Conservation (phyloP, 441 rosid genomes). For the Croton setiger region DNA sequence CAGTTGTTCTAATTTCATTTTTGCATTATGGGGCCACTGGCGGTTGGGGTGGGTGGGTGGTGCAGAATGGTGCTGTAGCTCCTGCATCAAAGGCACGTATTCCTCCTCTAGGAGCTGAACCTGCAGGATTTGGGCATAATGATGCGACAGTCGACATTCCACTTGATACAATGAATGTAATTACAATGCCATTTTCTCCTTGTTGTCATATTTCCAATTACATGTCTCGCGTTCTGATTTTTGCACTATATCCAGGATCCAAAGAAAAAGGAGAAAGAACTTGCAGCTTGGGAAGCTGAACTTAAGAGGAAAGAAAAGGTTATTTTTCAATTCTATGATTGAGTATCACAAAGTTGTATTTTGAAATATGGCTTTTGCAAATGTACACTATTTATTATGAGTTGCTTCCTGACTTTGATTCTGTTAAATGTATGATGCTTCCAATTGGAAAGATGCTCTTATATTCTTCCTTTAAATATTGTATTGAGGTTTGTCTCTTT, state of each 20-base stretch:
- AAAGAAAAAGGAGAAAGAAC: conserved; percentile 69
- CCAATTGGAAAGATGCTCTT: not conserved
- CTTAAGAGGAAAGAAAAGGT: conserved; percentile 88
- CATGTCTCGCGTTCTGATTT: conserved; percentile 5
- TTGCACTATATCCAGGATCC: conserved; percentile 48
- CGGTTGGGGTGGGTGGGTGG: not conserved
- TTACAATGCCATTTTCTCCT: conserved; percentile 4
- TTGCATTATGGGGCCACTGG: not conserved
- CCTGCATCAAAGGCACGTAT: conserved; percentile 47
- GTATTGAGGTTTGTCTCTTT: conserved; percentile 3
- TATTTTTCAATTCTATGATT: conserved; percentile 8
- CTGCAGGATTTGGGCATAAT: conserved; percentile 57
- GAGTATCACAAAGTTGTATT: not conserved
- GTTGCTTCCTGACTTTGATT: not conserved
- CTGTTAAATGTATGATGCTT: not conserved
- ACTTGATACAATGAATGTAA: conserved; percentile 71
- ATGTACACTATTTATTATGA: too few relatives aligned
- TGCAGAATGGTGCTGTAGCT: conserved; percentile 54
- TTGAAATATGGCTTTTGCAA: not conserved
- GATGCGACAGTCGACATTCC: conserved; percentile 92
- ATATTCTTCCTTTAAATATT: not conserved
- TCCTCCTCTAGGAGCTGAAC: conserved; percentile 49
- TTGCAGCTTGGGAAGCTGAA: conserved; percentile 87
- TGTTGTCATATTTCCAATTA: not conserved
- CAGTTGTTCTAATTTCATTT: not conserved